These are phyloP conservation scores for Aspergillus pseudotamarii DNA, from an alignment of 2,329 filamentous ascomycete genomes.

Conservation along the genomic window DNA sequence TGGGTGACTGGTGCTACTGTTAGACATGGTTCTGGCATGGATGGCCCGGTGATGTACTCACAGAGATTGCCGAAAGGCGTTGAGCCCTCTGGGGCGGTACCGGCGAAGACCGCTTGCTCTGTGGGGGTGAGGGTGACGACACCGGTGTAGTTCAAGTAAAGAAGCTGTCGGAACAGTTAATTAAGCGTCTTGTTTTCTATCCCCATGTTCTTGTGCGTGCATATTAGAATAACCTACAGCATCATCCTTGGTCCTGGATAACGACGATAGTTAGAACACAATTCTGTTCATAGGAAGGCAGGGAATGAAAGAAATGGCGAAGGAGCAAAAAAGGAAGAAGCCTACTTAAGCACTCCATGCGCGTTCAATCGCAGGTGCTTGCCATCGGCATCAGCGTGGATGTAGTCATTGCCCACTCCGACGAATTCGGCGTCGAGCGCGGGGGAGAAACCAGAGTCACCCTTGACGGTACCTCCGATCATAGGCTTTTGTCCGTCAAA, in stretches of 20 bases:
- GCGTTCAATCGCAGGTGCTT: slow-evolving; percentile 45
- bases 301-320: neutral
- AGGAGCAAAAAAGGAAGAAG: neutral
- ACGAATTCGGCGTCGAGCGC: slow-evolving; percentile 41
- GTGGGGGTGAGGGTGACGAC: slow-evolving; percentile 39
- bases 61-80: slow-evolving; percentile 46
- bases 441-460: slow-evolving; percentile 38
- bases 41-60: slow-evolving; percentile 25
- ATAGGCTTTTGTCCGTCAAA: slow-evolving; percentile 35
- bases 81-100: slow-evolving; percentile 32
- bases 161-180: slow-evolving; percentile 24
- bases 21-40: neutral
- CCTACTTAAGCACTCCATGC: slow-evolving; percentile 44
- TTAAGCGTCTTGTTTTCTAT: neutral
- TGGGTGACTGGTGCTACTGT: slow-evolving; percentile 34
- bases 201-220: neutral
- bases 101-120: slow-evolving; percentile 36
- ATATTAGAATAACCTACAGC: slow-evolving; percentile 27
- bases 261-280: slow-evolving; percentile 3
- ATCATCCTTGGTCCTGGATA: slow-evolving; percentile 35
- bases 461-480: slow-evolving; percentile 39
- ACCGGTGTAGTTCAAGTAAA: slow-evolving; percentile 48
- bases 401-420: slow-evolving; percentile 47
- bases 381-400: slow-evolving; percentile 44
- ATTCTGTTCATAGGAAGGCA: neutral